Evolutionary conservation across 805 yeast species (phyloP), one percentile per base, ranked within the genome.

Genomic region (Yamadazyma ubonensis): DNA sequence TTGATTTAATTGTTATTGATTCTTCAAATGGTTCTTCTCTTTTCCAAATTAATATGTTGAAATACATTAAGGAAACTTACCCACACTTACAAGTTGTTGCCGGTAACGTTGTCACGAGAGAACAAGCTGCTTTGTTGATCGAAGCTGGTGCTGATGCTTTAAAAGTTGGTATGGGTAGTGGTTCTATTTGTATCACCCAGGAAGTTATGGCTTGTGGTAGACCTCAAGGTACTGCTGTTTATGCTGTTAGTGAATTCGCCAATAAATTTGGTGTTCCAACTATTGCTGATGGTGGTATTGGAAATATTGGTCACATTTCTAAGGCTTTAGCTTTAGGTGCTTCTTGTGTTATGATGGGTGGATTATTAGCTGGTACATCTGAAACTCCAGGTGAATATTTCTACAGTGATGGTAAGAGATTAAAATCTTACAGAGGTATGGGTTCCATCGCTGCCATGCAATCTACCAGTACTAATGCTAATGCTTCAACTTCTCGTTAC

Each of bases 181-280:
- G 99, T 59, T 88, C 97, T 48, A 95, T 95, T 65, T 93, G 99
- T 79, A 93, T 93, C 64, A 93, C 99, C 39, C 99, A 93, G 75
- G 99, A 93, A 74, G 99, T 93, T 45, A 93, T 93, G 99, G 99
- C 99, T 38, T 95, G 96, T 73, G 99, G 99, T 72, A 89, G 99
- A 78, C 99, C 99, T 46, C 99, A 93, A 76, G 99, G 98, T 72
- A 89, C 98, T 52, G 99, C 99, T 46, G 98, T 93, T 40, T 90
- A 79, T 77, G 83, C 81, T 52, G 99, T 93, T 41, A 77, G 93
- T 50, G 90, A 91, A 73, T 90, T 93, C 62, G 95, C 98, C 52
- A 83, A 82, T 70, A 78, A 81, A 65, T 93, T 91, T 62, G 99
- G 99, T 64, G 96, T 93, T 51, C 98, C 99, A 63, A 86, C 96